Base-by-base conservation (phyloP, 1,139 yeast species). In the Suhomyces choctaworum region DNA sequence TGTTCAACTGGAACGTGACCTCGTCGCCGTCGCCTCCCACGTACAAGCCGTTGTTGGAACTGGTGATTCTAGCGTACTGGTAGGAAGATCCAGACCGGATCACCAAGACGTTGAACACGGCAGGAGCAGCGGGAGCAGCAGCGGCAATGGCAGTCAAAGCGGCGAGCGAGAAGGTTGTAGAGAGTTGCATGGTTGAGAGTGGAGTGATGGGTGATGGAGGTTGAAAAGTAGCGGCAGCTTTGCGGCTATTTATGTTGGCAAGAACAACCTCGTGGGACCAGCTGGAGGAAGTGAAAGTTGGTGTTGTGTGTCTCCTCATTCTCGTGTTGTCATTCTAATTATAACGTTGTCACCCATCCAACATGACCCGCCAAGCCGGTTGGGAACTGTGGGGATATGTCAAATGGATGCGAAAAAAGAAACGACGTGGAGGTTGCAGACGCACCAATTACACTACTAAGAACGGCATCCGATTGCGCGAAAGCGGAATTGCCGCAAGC, bases 171-270 rank as follows among this genome's bases (percentile, higher is more conserved):
- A 53, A 40, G 28, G 52, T 38, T 9, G 47, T 29, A 16, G 46
- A 29, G 16, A 45, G 36, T 44, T 45, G 42, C 50, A 46, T 46
- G 19, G 21, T 39, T 35, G 27, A 14, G 11, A 14, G 30, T 29
- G 25, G 22, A 17, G 21, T 22, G 27, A 22, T 15, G 36, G 29
- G 19, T 35, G 39, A 35, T 32, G 32, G 26, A 15, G 30, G 29
- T 10, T 19, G 27, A 25, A 25, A 25, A 23, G 9, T 10, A 22
- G 24, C 4, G 25, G 17, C 6, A 11, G n/a, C 16, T 11, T 10
- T 42, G 12, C 50, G n/a, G n/a, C 62, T 56, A 40, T 50, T 56
- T 46, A 58, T 55, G n/a, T n/a, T n/a, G n/a, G n/a, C n/a, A n/a
- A n/a, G n/a, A n/a, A n/a, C n/a, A n/a, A n/a, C n/a, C n/a, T n/a